Conservation (phyloP, 306 rosid genomes). For the Aeschynomene evenia region DNA sequence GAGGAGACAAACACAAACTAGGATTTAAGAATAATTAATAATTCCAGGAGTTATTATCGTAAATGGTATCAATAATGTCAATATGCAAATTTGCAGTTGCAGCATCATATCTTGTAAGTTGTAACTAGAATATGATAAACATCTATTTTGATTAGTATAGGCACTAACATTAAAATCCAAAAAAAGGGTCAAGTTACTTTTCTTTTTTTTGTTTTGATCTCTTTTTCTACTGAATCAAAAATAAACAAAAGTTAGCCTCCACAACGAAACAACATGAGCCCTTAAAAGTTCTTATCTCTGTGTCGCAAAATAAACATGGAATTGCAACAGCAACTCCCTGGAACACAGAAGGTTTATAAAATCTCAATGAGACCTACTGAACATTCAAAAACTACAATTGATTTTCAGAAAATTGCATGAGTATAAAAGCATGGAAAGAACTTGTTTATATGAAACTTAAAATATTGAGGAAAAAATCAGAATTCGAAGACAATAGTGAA, state of each 20-base stretch:
- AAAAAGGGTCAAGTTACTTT: conserved; percentile 17
- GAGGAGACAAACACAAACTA: too few relatives aligned
- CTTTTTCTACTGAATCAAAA: neutral
- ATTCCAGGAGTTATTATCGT: neutral
- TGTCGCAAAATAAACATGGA: conserved; percentile 93
- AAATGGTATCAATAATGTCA: conserved; percentile 16
- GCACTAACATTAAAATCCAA: conserved; percentile 19
- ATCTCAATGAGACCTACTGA: conserved; percentile 15
- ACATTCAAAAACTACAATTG: neutral
- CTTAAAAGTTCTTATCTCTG: conserved; percentile 62
- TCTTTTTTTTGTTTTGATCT: neutral
- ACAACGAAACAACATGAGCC: neutral
- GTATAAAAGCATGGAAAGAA: neutral
- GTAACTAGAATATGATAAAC: conserved; percentile 1
- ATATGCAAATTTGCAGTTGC: conserved; percentile 1
- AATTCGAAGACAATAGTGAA: neutral
- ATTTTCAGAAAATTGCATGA: neutral
- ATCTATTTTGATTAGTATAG: conserved; percentile 1
- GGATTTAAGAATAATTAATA: conserved; percentile 8
- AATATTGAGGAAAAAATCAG: neutral
- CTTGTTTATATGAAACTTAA: neutral
- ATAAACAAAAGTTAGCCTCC: neutral
- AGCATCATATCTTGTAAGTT: conserved; percentile 6
- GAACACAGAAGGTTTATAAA: conserved; percentile 29
- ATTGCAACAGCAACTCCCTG: conserved; percentile 97